phyloP scores from a whole-genome alignment of 2,329 filamentous ascomycete species.

The Neophaeococcomyces aloes region DNA sequence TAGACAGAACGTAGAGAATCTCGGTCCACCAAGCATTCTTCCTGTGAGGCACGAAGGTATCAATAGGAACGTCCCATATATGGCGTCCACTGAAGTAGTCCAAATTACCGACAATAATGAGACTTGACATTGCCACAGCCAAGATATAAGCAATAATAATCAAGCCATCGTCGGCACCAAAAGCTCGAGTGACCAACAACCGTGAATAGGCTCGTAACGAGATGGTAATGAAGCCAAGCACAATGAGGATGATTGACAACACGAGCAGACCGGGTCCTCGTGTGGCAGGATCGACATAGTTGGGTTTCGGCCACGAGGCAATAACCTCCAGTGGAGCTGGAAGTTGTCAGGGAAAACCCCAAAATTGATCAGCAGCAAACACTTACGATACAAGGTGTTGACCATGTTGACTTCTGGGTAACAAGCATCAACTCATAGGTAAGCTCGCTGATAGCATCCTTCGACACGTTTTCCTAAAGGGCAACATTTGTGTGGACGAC shows the following conservation, averaged over 20 bases:
- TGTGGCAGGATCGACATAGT: conserved; percentile 25
- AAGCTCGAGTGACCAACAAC: conserved; percentile 21
- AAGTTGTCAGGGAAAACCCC: not conserved
- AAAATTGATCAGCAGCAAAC: not conserved
- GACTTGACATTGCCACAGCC: conserved; percentile 11
- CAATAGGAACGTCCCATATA: conserved; percentile 18
- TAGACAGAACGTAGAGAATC: conserved; percentile 14
- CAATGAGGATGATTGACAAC: conserved; percentile 20
- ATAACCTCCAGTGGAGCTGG: conserved; percentile 6
- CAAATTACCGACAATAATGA: conserved; percentile 19
- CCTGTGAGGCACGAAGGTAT: conserved; percentile 10
- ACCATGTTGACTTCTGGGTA: not conserved
- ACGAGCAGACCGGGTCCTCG: conserved; percentile 22
- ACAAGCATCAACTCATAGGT: too few relatives aligned
- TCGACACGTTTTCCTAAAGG: too few relatives aligned
- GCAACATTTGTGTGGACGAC: too few relatives aligned
- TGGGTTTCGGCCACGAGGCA: conserved; percentile 24
- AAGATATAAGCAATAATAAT: conserved; percentile 13
- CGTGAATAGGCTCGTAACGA: conserved; percentile 23
- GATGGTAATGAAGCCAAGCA: conserved; percentile 19
- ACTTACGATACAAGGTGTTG: not conserved
- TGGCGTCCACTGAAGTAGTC: conserved; percentile 16
- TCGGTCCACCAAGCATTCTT: conserved; percentile 18
- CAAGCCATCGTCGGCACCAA: conserved; percentile 18
- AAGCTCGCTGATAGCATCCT: too few relatives aligned